Base-by-base conservation (phyloP, 2,329 filamentous ascomycete genomes). In the Pseudogymnoascus sp. region DNA sequence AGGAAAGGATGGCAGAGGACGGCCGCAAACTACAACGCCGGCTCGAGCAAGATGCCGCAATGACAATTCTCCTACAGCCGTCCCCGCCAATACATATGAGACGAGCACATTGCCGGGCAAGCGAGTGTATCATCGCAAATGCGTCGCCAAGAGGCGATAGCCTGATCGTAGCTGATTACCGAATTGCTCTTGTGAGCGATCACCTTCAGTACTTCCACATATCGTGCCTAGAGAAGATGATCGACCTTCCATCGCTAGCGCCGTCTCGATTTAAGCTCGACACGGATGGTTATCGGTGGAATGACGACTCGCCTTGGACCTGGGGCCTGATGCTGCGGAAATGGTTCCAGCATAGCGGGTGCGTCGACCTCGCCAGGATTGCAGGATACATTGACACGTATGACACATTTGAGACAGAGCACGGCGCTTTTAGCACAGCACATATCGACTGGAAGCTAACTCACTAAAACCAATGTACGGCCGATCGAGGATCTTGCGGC, bases 301-400 rank as follows among this genome's bases (percentile, higher is more conserved):
- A 47, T 47, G 26, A 11, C 40, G 21, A 17, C 4, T 29, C 5
- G 40, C 40, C 40, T 44, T 44, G 1, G 40, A 2, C 21, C 26
- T 44, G 5, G 40, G 40, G 21, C 41, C 41, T 29, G 5, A 47
- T 47, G 41, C 26, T 47, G 21, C 41, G 21, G 40, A 47, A 47
- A 29, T 29, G 41, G 41, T 47, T 47, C 41, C 2, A 47, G 4
- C 41, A 47, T 47, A 47, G 41, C 41, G 24, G 41, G 21, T 5
- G 21, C 21, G 41, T n/a, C 41, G 21, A 47, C 41, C 41, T 29
- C 41, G 41, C 21, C 1, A 47, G 1, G 4, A 47, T 47, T 47
- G 41, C 41, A 29, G 41, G n/a, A 47, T 47, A n/a, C 41, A 47
- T 47, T 47, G 11, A 47, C 41, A 21, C 41, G 41, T 47, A 47